A percentile compares a stretch with the other conserved stretches of the same genome.
These are phyloP conservation scores for Lophium mytilinum DNA, from an alignment of 495 filamentous ascomycete genomes.

Conservation along the genomic window DNA sequence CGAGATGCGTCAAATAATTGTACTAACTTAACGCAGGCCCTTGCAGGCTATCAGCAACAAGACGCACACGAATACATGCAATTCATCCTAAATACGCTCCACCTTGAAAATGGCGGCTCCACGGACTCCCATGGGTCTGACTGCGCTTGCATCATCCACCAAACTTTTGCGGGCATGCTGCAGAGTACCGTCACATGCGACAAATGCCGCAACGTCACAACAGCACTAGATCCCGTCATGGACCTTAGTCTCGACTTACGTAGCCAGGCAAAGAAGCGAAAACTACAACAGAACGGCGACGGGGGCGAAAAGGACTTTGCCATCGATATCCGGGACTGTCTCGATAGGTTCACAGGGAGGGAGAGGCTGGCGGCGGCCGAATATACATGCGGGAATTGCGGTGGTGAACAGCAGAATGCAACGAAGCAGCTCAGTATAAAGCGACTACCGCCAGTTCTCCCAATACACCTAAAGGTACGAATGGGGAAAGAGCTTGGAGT, in stretches of 20 bases:
- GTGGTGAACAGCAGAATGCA: conserved; percentile 57
- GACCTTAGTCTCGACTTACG: conserved; percentile 79
- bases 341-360: conserved; percentile 68
- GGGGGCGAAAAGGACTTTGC: conserved; percentile 13
- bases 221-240: conserved; percentile 74
- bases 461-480: conserved; percentile 80
- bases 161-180: conserved; percentile 79
- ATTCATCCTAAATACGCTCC: conserved; percentile 80
- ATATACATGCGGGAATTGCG: conserved; percentile 73
- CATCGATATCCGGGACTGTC: conserved; percentile 54
- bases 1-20: conserved; percentile 33
- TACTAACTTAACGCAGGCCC: conserved; percentile 40
- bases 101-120: conserved; percentile 48
- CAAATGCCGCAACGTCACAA: conserved; percentile 67
- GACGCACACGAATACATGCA: conserved; percentile 95
- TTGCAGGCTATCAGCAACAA: conserved; percentile 87
- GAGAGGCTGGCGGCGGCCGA: conserved; percentile 67
- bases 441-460: conserved; percentile 73
- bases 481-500: neutral
- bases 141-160: conserved; percentile 83
- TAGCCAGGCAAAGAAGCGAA: conserved; percentile 46
- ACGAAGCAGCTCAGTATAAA: conserved; percentile 74
- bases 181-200: conserved; percentile 81
- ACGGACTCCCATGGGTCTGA: conserved; percentile 47
- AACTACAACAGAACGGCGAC: conserved; percentile 29